These are phyloP conservation scores for Penicillium alfredii DNA, from an alignment of 495 filamentous ascomycete species.

Conservation along the genomic window DNA sequence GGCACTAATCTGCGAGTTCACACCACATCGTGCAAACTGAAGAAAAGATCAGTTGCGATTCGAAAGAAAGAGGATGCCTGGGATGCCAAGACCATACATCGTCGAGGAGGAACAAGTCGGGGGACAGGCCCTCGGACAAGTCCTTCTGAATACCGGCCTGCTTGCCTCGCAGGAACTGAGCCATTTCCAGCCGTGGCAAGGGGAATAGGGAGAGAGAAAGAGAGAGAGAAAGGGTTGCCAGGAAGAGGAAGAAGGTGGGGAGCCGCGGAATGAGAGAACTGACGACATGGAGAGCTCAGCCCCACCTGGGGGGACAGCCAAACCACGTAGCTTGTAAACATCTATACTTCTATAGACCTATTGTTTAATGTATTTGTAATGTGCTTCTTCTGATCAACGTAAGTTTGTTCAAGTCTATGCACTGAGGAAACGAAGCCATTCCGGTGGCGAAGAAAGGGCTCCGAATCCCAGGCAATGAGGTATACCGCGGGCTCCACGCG, in stretches of 20 bases:
- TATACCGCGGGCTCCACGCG: too few species aligned
- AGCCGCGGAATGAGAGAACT: conserved; percentile 17
- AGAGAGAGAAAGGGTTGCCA: conserved; percentile 11
- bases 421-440: too few species aligned
- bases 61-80: conserved; percentile 23
- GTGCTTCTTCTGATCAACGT: too few species aligned
- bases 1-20: conserved; percentile 78
- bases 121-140: conserved; percentile 70
- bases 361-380: too few species aligned
- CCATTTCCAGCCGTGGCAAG: conserved; percentile 46
- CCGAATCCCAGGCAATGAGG: too few species aligned
- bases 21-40: conserved; percentile 72
- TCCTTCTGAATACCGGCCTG: conserved; percentile 90
- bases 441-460: too few species aligned
- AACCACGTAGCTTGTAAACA: too few species aligned
- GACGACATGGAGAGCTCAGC: too few species aligned
- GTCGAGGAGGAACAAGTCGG: conserved; percentile 73
- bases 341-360: too few species aligned
- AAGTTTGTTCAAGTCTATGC: too few species aligned
- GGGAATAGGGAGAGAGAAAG: conserved; percentile 2
- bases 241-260: conserved; percentile 14
- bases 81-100: conserved; percentile 51
- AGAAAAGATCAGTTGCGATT: conserved; percentile 18
- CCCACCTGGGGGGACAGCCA: too few species aligned
- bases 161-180: conserved; percentile 81